These are phyloP conservation scores for Ajuga reptans DNA, from an alignment of 305 asterid species.

Conservation along the genomic window DNA sequence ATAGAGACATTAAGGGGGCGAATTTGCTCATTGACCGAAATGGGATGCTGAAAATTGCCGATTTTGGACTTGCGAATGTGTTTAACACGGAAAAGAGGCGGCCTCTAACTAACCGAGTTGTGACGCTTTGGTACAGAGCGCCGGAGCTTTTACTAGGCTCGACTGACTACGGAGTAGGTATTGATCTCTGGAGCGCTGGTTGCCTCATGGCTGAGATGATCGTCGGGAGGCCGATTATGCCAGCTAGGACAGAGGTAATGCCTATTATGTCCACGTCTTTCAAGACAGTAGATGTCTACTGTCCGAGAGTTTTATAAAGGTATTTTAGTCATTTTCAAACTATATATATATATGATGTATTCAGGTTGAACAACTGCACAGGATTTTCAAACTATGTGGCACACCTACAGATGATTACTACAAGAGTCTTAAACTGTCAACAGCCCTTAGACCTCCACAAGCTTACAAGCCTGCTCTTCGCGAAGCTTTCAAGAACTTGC, in stretches of 20 bases:
- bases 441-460: constrained; percentile 66
- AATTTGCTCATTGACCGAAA: constrained; percentile 23
- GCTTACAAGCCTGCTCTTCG: constrained; percentile 45
- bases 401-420: constrained; percentile 64
- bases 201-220: constrained; percentile 28
- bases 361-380: constrained; percentile 73
- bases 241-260: constrained; percentile 22
- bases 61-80: constrained; percentile 22
- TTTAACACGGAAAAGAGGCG: not conserved
- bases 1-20: constrained; percentile 23
- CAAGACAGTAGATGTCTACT: not conserved
- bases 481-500: constrained; percentile 54
- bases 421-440: constrained; percentile 41
- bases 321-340: too few species aligned
- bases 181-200: constrained; percentile 28
- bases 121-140: constrained; percentile 28
- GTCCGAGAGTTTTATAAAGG: too few species aligned
- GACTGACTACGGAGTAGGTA: constrained; percentile 22
- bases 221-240: constrained; percentile 27
- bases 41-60: constrained; percentile 19
- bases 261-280: not conserved
- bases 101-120: constrained; percentile 21
- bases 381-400: constrained; percentile 79
- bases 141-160: constrained; percentile 24
- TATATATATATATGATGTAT: not conserved